Percentiles rank a stretch among this genome's conserved stretches.
These are phyloP conservation scores for Aspergillus hortae DNA, from an alignment of 2,329 filamentous ascomycete species.

Conservation along the genomic window DNA sequence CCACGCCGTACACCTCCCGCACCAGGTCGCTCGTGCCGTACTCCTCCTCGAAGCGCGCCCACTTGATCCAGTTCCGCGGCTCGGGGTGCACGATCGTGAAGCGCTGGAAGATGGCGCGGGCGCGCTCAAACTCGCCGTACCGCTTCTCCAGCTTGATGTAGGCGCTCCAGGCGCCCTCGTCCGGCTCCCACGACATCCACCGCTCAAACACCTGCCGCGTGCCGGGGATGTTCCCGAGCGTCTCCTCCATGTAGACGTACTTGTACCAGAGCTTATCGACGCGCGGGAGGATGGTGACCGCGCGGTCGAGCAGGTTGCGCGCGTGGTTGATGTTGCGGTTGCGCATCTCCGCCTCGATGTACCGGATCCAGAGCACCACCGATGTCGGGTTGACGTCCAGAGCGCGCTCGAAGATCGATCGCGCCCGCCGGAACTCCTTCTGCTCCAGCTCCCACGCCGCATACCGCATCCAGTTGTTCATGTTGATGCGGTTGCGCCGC, in stretches of 20 bases:
- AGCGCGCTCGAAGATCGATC: slow-evolving; percentile 91
- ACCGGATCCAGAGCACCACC: slow-evolving; percentile 83
- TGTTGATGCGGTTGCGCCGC: slow-evolving; percentile 85
- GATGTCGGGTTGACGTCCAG: slow-evolving; percentile 88
- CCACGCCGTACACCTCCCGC: slow-evolving; percentile 82
- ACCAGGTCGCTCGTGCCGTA: slow-evolving; percentile 88
- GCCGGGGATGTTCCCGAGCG: slow-evolving; percentile 87
- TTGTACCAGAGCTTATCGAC: slow-evolving; percentile 99
- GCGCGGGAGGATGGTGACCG: slow-evolving; percentile 85
- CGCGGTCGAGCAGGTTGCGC: slow-evolving; percentile 86
- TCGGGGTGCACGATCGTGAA: slow-evolving; percentile 94
- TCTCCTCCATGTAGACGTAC: slow-evolving; percentile 98
- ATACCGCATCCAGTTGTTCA: slow-evolving; percentile 99
- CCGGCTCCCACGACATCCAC: slow-evolving; percentile 98
- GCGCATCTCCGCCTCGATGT: slow-evolving; percentile 97
- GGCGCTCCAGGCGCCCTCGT: slow-evolving; percentile 90
- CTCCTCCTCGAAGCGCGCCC: slow-evolving; percentile 96
- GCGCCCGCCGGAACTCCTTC: slow-evolving; percentile 89
- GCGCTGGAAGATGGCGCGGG: slow-evolving; percentile 82
- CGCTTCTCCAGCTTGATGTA: slow-evolving; percentile 98
- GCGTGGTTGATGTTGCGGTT: slow-evolving; percentile 94
- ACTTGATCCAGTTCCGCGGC: slow-evolving; percentile 97
- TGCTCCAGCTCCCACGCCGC: slow-evolving; percentile 97
- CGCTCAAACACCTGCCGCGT: slow-evolving; percentile 92
- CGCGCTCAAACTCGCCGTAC: slow-evolving; percentile 86